Evolutionary conservation across 2,329 filamentous ascomycete genomes (phyloP).

Genomic region (Aspergillus pseudonomiae): DNA sequence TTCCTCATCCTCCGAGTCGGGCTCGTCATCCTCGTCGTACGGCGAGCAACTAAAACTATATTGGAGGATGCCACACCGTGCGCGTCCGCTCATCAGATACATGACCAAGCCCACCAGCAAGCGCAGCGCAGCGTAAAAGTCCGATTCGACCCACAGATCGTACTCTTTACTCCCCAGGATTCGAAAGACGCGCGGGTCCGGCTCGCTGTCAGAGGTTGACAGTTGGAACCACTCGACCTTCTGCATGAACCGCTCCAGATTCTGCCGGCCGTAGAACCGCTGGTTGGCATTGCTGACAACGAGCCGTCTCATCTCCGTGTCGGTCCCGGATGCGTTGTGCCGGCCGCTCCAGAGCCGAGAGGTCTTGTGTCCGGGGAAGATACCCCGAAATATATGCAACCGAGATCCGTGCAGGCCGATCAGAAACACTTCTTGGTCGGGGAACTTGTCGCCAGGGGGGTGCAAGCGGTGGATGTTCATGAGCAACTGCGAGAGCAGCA

Average conservation of each 20-base stretch:
- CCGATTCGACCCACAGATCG: constrained; percentile 28
- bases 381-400: constrained; percentile 31
- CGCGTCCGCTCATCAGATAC: constrained; percentile 33
- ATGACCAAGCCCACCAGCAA: constrained; percentile 25
- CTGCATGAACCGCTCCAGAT: constrained; percentile 21
- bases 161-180: constrained; percentile 31
- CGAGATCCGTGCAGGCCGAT: constrained; percentile 32
- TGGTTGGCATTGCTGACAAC: not conserved
- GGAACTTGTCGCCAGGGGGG: constrained; percentile 27
- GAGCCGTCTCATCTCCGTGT: not conserved
- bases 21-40: constrained; percentile 15
- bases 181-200: constrained; percentile 22
- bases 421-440: constrained; percentile 34
- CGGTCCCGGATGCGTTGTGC: constrained; percentile 10
- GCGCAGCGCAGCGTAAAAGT: constrained; percentile 24
- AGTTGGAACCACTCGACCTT: constrained; percentile 21
- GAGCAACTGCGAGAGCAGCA: constrained; percentile 30
- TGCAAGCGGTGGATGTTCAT: constrained; percentile 21
- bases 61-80: constrained; percentile 29
- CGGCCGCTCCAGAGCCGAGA: constrained; percentile 28
- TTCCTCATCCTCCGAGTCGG: constrained; percentile 12
- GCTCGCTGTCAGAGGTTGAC: constrained; percentile 20
- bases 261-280: constrained; percentile 21
- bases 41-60: constrained; percentile 24
- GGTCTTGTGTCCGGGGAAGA: constrained; percentile 32